These are phyloP conservation scores for Coleophoma cylindrospora DNA, from an alignment of 2,329 filamentous ascomycete species.

Conservation along the genomic window DNA sequence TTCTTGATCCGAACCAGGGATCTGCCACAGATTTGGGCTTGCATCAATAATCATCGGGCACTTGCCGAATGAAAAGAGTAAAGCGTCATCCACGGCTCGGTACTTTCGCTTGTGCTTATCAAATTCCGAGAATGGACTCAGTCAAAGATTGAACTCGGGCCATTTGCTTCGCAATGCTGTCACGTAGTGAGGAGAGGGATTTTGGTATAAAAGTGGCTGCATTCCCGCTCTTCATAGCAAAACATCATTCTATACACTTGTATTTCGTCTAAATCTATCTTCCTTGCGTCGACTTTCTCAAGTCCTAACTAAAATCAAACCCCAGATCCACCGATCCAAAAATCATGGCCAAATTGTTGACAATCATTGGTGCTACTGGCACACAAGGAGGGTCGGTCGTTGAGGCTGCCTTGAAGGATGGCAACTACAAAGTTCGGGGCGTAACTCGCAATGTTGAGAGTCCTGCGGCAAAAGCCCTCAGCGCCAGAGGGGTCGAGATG, in stretches of 20 bases:
- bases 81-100: not conserved
- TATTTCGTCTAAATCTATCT: not conserved
- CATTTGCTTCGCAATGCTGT: not conserved
- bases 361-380: slow-evolving; percentile 39
- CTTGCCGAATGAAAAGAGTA: not conserved
- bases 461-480: slow-evolving; percentile 32
- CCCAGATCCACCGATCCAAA: not conserved
- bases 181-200: not conserved
- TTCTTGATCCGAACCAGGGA: not conserved
- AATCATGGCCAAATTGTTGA: slow-evolving; percentile 31
- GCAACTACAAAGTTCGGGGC: slow-evolving; percentile 36
- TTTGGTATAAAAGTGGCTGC: not conserved
- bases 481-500: slow-evolving; percentile 33
- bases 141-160: not conserved
- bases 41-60: not conserved
- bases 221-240: not conserved
- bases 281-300: not conserved
- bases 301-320: not conserved
- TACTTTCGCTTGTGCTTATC: not conserved
- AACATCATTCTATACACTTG: not conserved
- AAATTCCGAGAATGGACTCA: not conserved
- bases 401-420: slow-evolving; percentile 32
- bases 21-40: not conserved
- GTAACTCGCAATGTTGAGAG: slow-evolving; percentile 38
- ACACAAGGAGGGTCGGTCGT: slow-evolving; percentile 43